phyloP scores from a whole-genome alignment of 2,329 filamentous ascomycete genomes.

The Elsinoe arachidis region DNA sequence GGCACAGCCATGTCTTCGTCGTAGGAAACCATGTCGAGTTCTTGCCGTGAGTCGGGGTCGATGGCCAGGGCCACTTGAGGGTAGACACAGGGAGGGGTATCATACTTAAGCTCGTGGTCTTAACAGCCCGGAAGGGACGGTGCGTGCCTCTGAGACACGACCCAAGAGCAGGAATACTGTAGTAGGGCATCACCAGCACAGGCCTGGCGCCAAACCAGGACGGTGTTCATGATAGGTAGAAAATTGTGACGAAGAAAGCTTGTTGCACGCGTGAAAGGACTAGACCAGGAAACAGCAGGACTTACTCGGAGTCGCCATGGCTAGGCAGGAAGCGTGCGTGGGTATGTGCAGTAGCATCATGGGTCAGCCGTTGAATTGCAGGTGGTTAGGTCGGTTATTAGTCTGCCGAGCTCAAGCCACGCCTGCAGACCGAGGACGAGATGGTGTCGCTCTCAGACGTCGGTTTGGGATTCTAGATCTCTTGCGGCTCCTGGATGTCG shows the following conservation, averaged over 20 bases:
- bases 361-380: neutral
- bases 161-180: neutral
- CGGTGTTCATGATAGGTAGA: neutral
- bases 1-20: neutral
- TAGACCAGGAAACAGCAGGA: neutral
- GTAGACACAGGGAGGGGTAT: neutral
- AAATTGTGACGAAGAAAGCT: slow-evolving; percentile 5
- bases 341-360: neutral
- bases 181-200: slow-evolving; percentile 1
- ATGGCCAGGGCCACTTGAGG: neutral
- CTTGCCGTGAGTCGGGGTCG: neutral
- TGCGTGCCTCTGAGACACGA: slow-evolving; percentile 1
- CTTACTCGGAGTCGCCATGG: neutral
- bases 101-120: neutral
- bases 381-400: slow-evolving; percentile 2
- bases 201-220: neutral
- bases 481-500: neutral
- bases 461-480: neutral
- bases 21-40: neutral
- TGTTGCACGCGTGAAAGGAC: neutral
- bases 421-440: neutral
- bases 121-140: neutral
- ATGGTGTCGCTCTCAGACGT: neutral
- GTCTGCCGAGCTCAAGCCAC: slow-evolving; percentile 10
- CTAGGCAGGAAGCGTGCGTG: neutral